Base-by-base conservation (phyloP, 441 rosid genomes). In the Kokia cookei region DNA sequence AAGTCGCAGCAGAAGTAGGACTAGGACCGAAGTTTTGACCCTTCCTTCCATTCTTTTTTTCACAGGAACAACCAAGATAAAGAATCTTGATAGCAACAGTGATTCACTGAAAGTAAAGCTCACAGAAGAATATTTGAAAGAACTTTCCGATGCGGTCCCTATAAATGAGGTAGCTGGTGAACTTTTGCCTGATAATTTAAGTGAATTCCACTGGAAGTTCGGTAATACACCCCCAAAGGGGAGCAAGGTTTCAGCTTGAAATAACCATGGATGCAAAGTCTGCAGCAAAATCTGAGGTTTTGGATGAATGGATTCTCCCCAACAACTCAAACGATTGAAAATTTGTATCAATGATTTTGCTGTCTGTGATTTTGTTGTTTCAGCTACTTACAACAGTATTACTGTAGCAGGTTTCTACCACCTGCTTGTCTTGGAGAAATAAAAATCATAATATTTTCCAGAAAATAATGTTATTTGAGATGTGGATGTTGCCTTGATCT, bases 81-180 rank as follows among this genome's bases (percentile, higher is more conserved):
- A 80, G 22, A 76, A 83, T 54, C 74, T 80, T 50, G 78, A 78
- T 37, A 66, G 54, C 47, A 84, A 84, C 54, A 50, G 75, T 3
- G 81, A 61, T 3, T 70, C 87, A 9, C 27, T 79, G 40, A 27
- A 15, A 47, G 65, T 81, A 68, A 77, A 75, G 76, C 85, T 84
- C 1, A 78, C 76, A 15, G 57, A 77, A 69, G 80, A 80, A n/a
- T 84, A 78, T 47, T 8, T 78, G 17, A 74, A 76, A 66, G 87
- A 84, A 66, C 62, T 84, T 9, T n/a, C 60, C 2, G 73, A 64
- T 29, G 74, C 73, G 8, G 57, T 51, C 17, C 19, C 57, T 24
- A 51, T 51, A n/a, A 51, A 51, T 51, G 57, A 51, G 57, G 57
- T 51, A n/a, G 8, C 57, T 4, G 19, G 57, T n/a, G 57, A 51